These are phyloP conservation scores for Eucalyptus cloeziana DNA, from an alignment of 345 rosid genomes.

Conservation along the genomic window DNA sequence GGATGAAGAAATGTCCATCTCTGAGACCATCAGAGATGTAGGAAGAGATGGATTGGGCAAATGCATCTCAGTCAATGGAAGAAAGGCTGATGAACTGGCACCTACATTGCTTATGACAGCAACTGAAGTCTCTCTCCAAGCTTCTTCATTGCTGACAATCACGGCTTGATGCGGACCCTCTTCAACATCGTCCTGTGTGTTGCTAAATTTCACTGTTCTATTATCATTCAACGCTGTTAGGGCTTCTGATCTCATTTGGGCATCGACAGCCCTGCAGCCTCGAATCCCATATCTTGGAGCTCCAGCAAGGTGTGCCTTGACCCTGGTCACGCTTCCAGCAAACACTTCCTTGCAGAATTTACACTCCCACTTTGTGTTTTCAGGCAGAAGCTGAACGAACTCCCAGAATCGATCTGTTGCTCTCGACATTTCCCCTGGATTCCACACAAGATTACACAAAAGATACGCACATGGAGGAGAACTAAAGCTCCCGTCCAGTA, in stretches of 20 bases:
- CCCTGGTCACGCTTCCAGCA: not conserved
- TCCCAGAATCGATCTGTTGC: not conserved
- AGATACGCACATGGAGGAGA: no score
- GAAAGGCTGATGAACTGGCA: no score
- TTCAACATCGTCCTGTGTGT: not conserved
- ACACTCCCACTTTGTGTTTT: not conserved
- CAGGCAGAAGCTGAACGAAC: not conserved
- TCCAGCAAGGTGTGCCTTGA: not conserved
- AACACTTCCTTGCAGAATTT: not conserved
- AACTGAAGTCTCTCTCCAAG: no score
- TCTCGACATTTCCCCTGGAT: conserved; percentile 35
- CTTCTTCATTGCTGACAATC: no score
- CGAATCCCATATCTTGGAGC: not conserved
- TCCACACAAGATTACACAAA: conserved; percentile 8
- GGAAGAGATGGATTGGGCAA: no score
- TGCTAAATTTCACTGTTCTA: not conserved
- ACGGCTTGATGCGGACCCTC: no score
- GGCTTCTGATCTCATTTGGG: not conserved
- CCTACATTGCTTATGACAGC: no score
- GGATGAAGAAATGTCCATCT: no score
- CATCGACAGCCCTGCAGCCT: not conserved
- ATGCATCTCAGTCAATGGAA: no score
- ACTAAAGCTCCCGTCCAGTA: no score
- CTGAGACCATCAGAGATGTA: no score
- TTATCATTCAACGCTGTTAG: not conserved